Percentiles rank a stretch among this genome's conserved stretches.
These are phyloP conservation scores for Globisporangium irregulare DNA, from an alignment of 352 stramenopile species.

Conservation along the genomic window DNA sequence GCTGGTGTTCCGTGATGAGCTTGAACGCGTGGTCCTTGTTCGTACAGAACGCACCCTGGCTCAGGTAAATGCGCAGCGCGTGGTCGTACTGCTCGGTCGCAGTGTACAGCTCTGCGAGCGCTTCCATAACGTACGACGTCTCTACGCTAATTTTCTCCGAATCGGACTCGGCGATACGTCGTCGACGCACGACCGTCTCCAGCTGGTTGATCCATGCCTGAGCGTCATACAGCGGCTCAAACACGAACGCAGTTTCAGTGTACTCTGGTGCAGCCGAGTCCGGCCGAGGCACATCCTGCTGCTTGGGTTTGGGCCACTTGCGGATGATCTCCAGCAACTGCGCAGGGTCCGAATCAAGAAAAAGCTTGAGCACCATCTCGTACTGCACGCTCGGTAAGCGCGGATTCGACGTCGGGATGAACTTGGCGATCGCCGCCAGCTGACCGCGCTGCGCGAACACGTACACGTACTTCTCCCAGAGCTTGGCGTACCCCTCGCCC, in stretches of 20 bases:
- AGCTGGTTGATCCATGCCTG: conserved; percentile 82
- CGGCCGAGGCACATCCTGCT: conserved; percentile 29
- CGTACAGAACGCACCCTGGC: conserved; percentile 76
- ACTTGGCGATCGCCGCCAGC: conserved; percentile 64
- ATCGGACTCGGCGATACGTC: conserved; percentile 65
- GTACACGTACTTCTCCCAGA: conserved; percentile 89
- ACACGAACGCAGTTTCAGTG: conserved; percentile 60
- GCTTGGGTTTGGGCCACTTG: conserved; percentile 78
- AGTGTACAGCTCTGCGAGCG: conserved; percentile 78
- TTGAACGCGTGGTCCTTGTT: conserved; percentile 87
- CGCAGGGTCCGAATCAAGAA: conserved; percentile 74
- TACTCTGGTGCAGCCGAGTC: conserved; percentile 50
- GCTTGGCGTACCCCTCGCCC: conserved; percentile 55
- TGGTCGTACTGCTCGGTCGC: conserved; percentile 81
- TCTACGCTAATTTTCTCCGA: conserved; percentile 64
- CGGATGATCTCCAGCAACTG: conserved; percentile 75
- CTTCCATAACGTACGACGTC: conserved; percentile 81
- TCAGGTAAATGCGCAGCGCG: conserved; percentile 81
- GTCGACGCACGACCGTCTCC: conserved; percentile 64
- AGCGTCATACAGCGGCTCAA: conserved; percentile 77
- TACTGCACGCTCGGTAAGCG: conserved; percentile 69
- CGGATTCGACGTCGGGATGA: conserved; percentile 71
- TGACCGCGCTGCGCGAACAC: conserved; percentile 79
- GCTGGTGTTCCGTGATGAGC: conserved; percentile 77
- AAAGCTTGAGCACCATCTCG: conserved; percentile 86